A percentile compares a stretch with the other conserved stretches of the same genome.
phyloP scores from a whole-genome alignment of 495 filamentous ascomycete genomes.

The Cenococcum geophilum region DNA sequence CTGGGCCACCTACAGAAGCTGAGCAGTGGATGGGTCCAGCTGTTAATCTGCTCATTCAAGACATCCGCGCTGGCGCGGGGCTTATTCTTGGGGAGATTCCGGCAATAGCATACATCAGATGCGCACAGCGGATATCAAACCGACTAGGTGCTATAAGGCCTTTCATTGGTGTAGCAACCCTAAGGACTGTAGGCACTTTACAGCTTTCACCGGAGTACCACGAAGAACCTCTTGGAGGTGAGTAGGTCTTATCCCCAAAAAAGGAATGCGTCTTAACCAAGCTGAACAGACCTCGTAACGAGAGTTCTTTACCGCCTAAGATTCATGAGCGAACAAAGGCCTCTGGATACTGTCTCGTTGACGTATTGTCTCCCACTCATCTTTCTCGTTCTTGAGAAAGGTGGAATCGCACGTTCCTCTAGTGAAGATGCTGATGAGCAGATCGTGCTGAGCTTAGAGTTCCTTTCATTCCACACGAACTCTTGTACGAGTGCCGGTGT shows the following conservation, averaged over 20 bases:
- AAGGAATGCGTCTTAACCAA: background rate
- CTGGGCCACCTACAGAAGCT: constrained; percentile 76
- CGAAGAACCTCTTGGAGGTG: constrained; percentile 64
- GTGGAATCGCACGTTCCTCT: constrained; percentile 62
- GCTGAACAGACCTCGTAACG: constrained; percentile 62
- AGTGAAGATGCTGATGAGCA: constrained; percentile 81
- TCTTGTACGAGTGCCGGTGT: constrained; percentile 43
- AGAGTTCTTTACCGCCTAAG: constrained; percentile 84
- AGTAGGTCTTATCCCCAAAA: background rate
- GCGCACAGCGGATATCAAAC: constrained; percentile 62
- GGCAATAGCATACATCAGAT: constrained; percentile 71
- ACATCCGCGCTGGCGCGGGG: constrained; percentile 71
- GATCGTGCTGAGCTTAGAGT: constrained; percentile 82
- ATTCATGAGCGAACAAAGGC: constrained; percentile 83
- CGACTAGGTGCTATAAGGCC: constrained; percentile 70
- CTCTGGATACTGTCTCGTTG: constrained; percentile 78
- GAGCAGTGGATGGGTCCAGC: constrained; percentile 79
- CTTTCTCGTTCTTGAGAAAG: constrained; percentile 64
- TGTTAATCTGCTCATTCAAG: constrained; percentile 60
- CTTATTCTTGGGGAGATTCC: constrained; percentile 72
- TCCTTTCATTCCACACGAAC: constrained; percentile 79
- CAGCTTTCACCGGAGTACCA: constrained; percentile 64
- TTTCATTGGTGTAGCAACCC: constrained; percentile 81
- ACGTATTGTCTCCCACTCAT: constrained; percentile 82
- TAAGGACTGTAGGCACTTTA: constrained; percentile 67